Percentiles rank a stretch among this genome's conserved stretches.
phyloP scores from a whole-genome alignment of 768 basidiomycete genomes.

The Kondoa subrosea region DNA sequence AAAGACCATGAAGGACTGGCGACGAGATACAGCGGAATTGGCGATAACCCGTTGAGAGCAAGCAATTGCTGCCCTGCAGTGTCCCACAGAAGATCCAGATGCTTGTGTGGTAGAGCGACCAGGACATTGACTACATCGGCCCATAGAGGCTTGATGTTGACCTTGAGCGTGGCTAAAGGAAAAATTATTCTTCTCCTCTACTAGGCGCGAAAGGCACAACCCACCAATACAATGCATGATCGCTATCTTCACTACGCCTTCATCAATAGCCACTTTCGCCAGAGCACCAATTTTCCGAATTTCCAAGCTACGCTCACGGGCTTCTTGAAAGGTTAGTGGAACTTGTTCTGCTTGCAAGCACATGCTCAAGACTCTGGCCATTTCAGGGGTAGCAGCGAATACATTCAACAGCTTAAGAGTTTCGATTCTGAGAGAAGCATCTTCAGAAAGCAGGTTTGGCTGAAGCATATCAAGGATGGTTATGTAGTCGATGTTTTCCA shows the following conservation, averaged over 20 bases:
- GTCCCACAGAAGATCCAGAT: not conserved
- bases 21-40: no score
- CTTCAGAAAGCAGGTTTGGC: constrained; percentile 52
- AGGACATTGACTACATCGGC: constrained; percentile 45
- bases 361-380: constrained; percentile 33
- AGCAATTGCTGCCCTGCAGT: not conserved
- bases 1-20: not conserved
- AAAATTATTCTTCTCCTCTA: not conserved
- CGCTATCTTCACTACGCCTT: constrained; percentile 9
- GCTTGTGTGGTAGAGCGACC: not conserved
- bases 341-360: constrained; percentile 69
- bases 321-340: constrained; percentile 57
- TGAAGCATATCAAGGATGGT: constrained; percentile 32
- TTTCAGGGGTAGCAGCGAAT: constrained; percentile 39
- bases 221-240: constrained; percentile 2
- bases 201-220: not conserved
- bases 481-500: constrained; percentile 16
- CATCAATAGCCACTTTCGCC: constrained; percentile 10
- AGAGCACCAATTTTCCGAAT: constrained; percentile 50
- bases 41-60: not conserved
- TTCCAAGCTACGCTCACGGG: constrained; percentile 63
- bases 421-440: constrained; percentile 46
- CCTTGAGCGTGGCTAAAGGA: constrained; percentile 63
- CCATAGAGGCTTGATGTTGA: constrained; percentile 83
- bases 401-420: constrained; percentile 46